phyloP scores from a whole-genome alignment of 1,284 basidiomycete genomes.

The Malassezia restricta region DNA sequence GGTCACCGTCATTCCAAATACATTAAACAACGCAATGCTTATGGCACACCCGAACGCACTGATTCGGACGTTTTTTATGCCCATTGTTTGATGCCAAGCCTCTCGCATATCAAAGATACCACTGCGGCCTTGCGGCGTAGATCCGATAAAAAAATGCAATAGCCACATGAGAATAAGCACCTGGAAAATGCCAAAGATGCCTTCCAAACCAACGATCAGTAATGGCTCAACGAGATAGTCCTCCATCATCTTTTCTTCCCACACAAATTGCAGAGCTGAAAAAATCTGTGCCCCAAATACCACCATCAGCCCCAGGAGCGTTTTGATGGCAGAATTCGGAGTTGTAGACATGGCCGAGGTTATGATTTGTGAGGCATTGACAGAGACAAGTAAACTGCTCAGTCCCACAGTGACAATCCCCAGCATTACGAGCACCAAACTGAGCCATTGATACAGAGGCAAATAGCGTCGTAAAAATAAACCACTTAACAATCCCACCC shows the following conservation, averaged over 20 bases:
- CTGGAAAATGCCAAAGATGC: conserved; percentile 73
- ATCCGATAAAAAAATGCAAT: conserved; percentile 52
- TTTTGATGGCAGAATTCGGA: conserved; percentile 16
- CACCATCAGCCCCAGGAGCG: conserved; percentile 62
- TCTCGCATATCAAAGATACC: conserved; percentile 82
- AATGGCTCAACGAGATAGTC: conserved; percentile 79
- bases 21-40: conserved; percentile 83
- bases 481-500: conserved; percentile 85
- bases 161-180: conserved; percentile 64
- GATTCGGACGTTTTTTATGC: conserved; percentile 64
- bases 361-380: not conserved
- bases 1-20: conserved; percentile 84
- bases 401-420: conserved; percentile 85
- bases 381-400: conserved; percentile 53
- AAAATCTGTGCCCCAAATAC: conserved; percentile 94
- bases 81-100: conserved; percentile 78
- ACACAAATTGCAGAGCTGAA: conserved; percentile 77
- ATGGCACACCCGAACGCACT: conserved; percentile 56
- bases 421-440: conserved; percentile 74
- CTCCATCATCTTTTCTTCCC: conserved; percentile 72
- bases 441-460: conserved; percentile 58
- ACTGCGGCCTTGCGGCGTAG: conserved; percentile 52
- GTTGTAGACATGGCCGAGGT: not conserved
- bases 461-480: conserved; percentile 61
- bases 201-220: conserved; percentile 84